phyloP scores from a whole-genome alignment of 1,284 basidiomycete species.

The Trametes sp. region DNA sequence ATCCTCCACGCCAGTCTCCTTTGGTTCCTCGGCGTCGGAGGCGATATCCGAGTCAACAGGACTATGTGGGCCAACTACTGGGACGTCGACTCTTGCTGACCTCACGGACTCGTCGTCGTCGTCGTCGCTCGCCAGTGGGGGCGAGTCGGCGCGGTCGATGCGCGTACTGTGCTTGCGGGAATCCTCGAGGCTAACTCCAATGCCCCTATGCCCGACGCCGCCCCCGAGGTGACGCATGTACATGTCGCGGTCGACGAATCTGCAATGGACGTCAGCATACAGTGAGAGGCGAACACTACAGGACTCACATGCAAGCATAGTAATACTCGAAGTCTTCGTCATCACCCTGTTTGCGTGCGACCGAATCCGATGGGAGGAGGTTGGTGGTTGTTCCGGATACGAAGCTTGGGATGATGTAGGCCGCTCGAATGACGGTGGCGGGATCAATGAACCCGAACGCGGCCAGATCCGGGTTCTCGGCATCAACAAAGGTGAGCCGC shows the following conservation, averaged over 20 bases:
- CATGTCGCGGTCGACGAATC: slow-evolving; percentile 17
- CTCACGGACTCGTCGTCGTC: too few relatives aligned
- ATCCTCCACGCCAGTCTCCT: too few relatives aligned
- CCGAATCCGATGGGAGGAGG: not conserved
- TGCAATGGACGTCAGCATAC: not conserved
- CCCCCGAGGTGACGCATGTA: slow-evolving; percentile 43
- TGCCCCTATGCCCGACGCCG: slow-evolving; percentile 12
- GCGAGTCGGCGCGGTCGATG: too few relatives aligned
- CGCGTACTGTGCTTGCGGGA: not conserved
- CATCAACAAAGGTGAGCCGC: slow-evolving; percentile 1
- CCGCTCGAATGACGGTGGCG: slow-evolving; percentile 35
- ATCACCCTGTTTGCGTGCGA: slow-evolving; percentile 1
- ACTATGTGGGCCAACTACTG: too few relatives aligned
- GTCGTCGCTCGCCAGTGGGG: too few relatives aligned
- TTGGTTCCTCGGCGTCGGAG: too few relatives aligned
- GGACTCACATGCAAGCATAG: slow-evolving; percentile 17
- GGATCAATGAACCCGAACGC: slow-evolving; percentile 46
- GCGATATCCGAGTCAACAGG: too few relatives aligned
- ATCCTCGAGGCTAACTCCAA: not conserved
- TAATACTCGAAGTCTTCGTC: slow-evolving; percentile 13
- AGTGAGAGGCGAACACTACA: not conserved
- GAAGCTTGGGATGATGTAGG: slow-evolving; percentile 43
- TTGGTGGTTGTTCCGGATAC: slow-evolving; percentile 22
- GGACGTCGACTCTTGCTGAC: too few relatives aligned
- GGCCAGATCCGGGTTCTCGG: slow-evolving; percentile 12